These are phyloP conservation scores for Gautieria morchelliformis DNA, from an alignment of 768 basidiomycete species.

Conservation along the genomic window DNA sequence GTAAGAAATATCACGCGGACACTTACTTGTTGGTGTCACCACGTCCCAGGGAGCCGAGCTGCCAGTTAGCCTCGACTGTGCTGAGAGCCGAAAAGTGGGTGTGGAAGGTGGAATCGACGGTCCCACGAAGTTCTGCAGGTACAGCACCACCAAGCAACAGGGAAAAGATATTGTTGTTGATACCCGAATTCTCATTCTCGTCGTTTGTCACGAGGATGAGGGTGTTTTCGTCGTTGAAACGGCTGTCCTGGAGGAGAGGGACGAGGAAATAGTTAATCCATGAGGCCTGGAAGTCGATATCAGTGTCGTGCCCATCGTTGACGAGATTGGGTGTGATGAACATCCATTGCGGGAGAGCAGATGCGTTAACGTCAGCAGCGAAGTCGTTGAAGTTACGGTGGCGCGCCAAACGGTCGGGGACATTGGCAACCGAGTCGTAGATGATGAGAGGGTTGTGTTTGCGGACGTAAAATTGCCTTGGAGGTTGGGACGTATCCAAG, in stretches of 20 bases:
- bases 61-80: slow-evolving; percentile 54
- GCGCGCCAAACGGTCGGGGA: slow-evolving; percentile 30
- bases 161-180: slow-evolving; percentile 39
- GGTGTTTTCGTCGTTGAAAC: slow-evolving; percentile 46
- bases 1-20: background rate
- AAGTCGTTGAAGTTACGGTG: slow-evolving; percentile 58
- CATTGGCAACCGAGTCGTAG: slow-evolving; percentile 39
- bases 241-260: slow-evolving; percentile 38
- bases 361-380: slow-evolving; percentile 40
- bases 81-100: slow-evolving; percentile 50
- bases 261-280: slow-evolving; percentile 44
- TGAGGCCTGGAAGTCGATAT: slow-evolving; percentile 32
- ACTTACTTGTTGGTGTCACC: slow-evolving; percentile 40
- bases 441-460: slow-evolving; percentile 49
- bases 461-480: slow-evolving; percentile 43
- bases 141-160: slow-evolving; percentile 38
- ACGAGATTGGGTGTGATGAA: slow-evolving; percentile 57
- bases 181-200: slow-evolving; percentile 32
- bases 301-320: slow-evolving; percentile 55
- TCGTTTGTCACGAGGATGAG: slow-evolving; percentile 54
- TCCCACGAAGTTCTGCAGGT: slow-evolving; percentile 32
- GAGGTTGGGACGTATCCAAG: slow-evolving; percentile 21
- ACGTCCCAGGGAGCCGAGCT: slow-evolving; percentile 49
- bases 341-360: slow-evolving; percentile 46
- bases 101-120: slow-evolving; percentile 44